Conservation (phyloP, 177 flowering plant species). For the Vitis hybrid region DNA sequence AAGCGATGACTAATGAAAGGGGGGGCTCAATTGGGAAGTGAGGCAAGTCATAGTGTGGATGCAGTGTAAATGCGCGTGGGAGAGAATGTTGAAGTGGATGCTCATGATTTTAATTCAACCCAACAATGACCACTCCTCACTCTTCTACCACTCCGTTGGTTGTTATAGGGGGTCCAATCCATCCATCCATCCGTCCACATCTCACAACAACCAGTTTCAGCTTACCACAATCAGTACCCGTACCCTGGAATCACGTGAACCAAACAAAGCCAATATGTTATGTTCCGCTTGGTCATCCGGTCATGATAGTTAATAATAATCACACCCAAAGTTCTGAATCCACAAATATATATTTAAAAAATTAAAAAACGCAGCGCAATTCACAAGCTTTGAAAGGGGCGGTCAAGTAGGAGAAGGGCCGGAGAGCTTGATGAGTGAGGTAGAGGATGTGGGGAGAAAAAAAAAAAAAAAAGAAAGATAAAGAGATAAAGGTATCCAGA, state of each 20-base stretch:
- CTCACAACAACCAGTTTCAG: slow-evolving; percentile 6
- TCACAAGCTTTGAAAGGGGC: too few relatives aligned
- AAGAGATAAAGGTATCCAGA: slow-evolving; percentile 14
- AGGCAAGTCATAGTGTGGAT: too few relatives aligned
- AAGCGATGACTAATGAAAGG: too few relatives aligned
- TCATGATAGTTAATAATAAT: slow-evolving; percentile 9
- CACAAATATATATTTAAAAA: background rate
- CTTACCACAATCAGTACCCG: slow-evolving; percentile 3
- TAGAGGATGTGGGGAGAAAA: background rate
- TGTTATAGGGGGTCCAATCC: slow-evolving; percentile 25
- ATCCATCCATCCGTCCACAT: slow-evolving; percentile 11
- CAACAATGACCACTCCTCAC: slow-evolving; percentile 8
- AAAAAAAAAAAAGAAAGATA: background rate
- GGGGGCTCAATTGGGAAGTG: too few relatives aligned
- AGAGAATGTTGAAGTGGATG: background rate
- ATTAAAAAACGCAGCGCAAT: too few relatives aligned
- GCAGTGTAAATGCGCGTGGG: slow-evolving; percentile 2
- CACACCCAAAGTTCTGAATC: slow-evolving; percentile 18
- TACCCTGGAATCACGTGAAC: slow-evolving; percentile 33
- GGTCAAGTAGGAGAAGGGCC: slow-evolving; percentile 20
- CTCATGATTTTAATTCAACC: slow-evolving; percentile 9
- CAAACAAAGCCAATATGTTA: slow-evolving; percentile 16
- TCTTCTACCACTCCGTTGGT: slow-evolving; percentile 12
- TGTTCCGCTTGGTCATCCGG: slow-evolving; percentile 4
- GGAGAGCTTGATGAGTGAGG: slow-evolving; percentile 6